Conservation (phyloP, 1,284 basidiomycete genomes). For the Malassezia yamatoensis region DNA sequence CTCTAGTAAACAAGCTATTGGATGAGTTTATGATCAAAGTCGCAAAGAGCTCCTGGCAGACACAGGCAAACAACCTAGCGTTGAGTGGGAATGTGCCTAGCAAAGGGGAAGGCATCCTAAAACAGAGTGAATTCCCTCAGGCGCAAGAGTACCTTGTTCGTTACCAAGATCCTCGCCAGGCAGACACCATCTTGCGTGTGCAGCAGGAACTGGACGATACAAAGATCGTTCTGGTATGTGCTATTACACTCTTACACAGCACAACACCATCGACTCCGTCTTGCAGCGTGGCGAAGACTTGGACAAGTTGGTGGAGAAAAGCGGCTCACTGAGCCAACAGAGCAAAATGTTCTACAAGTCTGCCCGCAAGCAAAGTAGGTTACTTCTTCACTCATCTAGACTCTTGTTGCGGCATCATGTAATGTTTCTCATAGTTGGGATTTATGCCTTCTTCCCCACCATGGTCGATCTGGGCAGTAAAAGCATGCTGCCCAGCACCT, state of each 20-base stretch:
- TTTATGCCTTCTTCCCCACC: background rate
- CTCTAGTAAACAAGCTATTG: constrained; percentile 80
- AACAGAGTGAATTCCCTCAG: constrained; percentile 50
- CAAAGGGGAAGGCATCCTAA: constrained; percentile 40
- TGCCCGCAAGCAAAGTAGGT: constrained; percentile 58
- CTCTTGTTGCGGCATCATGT: constrained; percentile 12
- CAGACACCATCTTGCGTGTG: constrained; percentile 96
- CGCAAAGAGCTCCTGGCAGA: constrained; percentile 57
- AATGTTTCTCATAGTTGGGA: background rate
- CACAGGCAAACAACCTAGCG: constrained; percentile 34
- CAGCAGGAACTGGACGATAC: constrained; percentile 98
- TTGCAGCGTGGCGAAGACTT: constrained; percentile 93
- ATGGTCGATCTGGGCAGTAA: background rate
- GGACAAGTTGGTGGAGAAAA: constrained; percentile 90
- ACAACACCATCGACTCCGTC: constrained; percentile 98
- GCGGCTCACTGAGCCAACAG: constrained; percentile 76
- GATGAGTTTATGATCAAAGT: constrained; percentile 82
- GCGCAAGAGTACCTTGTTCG: constrained; percentile 72
- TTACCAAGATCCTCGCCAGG: constrained; percentile 96
- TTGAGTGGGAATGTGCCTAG: constrained; percentile 31
- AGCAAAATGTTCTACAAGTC: constrained; percentile 87
- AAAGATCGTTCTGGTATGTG: constrained; percentile 64
- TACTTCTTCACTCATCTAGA: constrained; percentile 3
- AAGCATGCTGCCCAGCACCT: background rate
- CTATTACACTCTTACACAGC: constrained; percentile 45